phyloP scores from a whole-genome alignment of 2,329 filamentous ascomycete species.

The Coniochaeta hoffmannii region DNA sequence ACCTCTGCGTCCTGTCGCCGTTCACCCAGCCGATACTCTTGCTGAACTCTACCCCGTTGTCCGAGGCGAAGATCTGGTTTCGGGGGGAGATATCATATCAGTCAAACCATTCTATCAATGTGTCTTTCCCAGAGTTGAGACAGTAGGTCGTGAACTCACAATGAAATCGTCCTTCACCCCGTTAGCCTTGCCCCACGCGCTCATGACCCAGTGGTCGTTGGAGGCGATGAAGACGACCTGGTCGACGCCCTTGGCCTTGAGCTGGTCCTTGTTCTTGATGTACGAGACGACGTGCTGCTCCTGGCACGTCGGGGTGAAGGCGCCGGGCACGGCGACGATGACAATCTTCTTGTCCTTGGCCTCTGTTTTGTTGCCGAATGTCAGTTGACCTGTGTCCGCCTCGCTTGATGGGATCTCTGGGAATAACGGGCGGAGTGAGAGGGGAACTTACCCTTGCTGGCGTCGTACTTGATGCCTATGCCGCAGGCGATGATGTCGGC shows the following conservation, averaged over 20 bases:
- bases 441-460: conserved; percentile 55
- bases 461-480: conserved; percentile 69
- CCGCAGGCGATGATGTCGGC: conserved; percentile 68
- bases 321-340: conserved; percentile 54
- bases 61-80: conserved; percentile 64
- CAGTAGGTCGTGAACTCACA: conserved; percentile 26
- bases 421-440: background rate
- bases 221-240: conserved; percentile 71
- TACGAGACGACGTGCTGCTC: conserved; percentile 75
- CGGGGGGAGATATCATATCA: conserved; percentile 3
- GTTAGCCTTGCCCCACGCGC: conserved; percentile 86
- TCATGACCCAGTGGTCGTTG: conserved; percentile 86
- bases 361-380: too few species aligned
- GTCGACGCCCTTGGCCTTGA: conserved; percentile 78
- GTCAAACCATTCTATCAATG: background rate
- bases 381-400: too few species aligned
- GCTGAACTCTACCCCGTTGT: conserved; percentile 62
- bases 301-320: conserved; percentile 84
- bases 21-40: conserved; percentile 70
- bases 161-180: conserved; percentile 61
- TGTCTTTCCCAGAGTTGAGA: background rate
- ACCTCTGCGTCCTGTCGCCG: conserved; percentile 68
- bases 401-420: too few species aligned
- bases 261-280: conserved; percentile 60
- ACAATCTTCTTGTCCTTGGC: conserved; percentile 50